Percentiles rank a stretch among this genome's conserved stretches.
These are phyloP conservation scores for Acacia acuminata DNA, from an alignment of 306 rosid species.

Conservation along the genomic window DNA sequence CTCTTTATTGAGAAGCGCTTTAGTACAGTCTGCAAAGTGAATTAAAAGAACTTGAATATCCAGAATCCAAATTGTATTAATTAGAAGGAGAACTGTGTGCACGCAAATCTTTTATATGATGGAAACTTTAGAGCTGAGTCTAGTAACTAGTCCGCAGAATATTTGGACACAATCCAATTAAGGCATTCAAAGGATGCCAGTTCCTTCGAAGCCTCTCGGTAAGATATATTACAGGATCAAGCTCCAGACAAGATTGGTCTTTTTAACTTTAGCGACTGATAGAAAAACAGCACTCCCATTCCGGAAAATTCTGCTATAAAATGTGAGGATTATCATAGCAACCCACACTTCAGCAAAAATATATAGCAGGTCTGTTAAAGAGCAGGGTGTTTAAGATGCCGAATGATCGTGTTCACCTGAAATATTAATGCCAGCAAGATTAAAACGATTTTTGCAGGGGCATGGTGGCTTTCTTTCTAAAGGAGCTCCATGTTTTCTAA, in stretches of 20 bases:
- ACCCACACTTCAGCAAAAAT: neutral
- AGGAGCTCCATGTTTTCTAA: constrained; percentile 1
- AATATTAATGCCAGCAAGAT: neutral
- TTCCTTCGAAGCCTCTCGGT: constrained; percentile 17
- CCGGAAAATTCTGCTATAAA: neutral
- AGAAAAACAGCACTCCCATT: neutral
- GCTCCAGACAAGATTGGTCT: constrained; percentile 9
- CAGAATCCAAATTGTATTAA: constrained; percentile 8
- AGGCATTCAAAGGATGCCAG: constrained; percentile 16
- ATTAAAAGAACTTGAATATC: neutral
- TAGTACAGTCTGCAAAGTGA: constrained; percentile 46
- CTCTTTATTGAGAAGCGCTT: constrained; percentile 41
- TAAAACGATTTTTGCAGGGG: neutral
- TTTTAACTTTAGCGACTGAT: neutral
- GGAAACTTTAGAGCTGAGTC: neutral
- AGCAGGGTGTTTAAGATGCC: neutral
- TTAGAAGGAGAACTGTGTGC: constrained; percentile 17
- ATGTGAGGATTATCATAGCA: neutral
- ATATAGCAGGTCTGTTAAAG: neutral
- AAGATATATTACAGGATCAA: constrained; percentile 6
- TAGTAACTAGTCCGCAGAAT: constrained; percentile 2
- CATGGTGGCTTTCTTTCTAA: neutral
- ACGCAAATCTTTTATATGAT: neutral
- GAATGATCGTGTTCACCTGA: neutral
- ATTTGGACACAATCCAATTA: constrained; percentile 6